Conservation (phyloP, 306 rosid genomes). For the Inga laurina region DNA sequence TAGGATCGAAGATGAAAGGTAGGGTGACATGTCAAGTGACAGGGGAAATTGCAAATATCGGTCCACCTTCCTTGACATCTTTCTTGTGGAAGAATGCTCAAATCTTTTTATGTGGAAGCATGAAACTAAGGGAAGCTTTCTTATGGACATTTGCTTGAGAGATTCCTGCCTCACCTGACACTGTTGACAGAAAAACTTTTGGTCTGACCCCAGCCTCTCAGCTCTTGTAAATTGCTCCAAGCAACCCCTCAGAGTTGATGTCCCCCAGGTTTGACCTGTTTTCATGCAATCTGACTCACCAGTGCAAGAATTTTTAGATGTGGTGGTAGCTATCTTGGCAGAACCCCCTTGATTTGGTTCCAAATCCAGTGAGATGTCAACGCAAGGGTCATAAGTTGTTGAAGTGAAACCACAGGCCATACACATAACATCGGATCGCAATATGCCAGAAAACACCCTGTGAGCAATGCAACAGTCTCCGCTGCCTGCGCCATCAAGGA, state of each 20-base stretch:
- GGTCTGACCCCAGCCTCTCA: conserved; percentile 91
- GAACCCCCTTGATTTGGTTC: conserved; percentile 76
- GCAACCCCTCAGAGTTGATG: conserved; percentile 82
- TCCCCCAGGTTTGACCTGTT: conserved; percentile 52
- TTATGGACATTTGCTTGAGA: conserved; percentile 91
- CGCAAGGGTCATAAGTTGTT: conserved; percentile 92
- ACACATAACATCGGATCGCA: conserved; percentile 94
- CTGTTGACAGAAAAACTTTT: conserved; percentile 87
- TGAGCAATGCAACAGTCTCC: conserved; percentile 97
- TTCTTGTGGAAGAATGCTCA: conserved; percentile 85
- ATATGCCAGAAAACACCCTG: conserved; percentile 83
- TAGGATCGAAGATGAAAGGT: conserved; percentile 83
- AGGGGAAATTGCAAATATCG: conserved; percentile 88
- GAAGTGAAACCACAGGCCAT: conserved; percentile 97
- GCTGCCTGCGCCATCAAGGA: conserved; percentile 64
- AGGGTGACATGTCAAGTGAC: conserved; percentile 86
- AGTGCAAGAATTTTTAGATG: conserved; percentile 62
- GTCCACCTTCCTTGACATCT: conserved; percentile 88
- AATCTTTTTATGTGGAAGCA: conserved; percentile 93
- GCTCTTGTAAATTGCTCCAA: conserved; percentile 90
- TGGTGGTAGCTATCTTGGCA: conserved; percentile 50
- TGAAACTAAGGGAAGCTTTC: conserved; percentile 86
- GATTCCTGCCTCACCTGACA: conserved; percentile 93
- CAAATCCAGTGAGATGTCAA: conserved; percentile 86
- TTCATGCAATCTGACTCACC: conserved; percentile 62